Percentiles rank a stretch among this genome's conserved stretches.
phyloP scores from a whole-genome alignment of 2,329 filamentous ascomycete species.

The Thielaviopsis ethacetica region DNA sequence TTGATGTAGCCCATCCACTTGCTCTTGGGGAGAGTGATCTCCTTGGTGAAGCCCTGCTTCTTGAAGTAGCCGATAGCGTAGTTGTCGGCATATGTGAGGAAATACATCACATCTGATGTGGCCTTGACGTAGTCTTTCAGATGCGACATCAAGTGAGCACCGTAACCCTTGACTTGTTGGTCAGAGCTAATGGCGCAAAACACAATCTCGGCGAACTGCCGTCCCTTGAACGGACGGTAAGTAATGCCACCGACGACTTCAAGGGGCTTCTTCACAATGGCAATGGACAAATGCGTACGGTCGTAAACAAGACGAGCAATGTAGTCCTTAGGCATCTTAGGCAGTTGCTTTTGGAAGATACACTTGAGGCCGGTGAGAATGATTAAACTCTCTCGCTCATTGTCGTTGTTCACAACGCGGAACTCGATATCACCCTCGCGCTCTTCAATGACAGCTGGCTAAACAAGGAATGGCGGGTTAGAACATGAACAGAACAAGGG shows the following conservation, averaged over 20 bases:
- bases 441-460: constrained; percentile 86
- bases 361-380: constrained; percentile 92
- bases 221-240: constrained; percentile 82
- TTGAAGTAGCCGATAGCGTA: constrained; percentile 99
- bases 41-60: constrained; percentile 97
- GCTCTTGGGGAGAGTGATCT: constrained; percentile 78
- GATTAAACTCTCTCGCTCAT: constrained; percentile 71
- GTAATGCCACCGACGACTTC: constrained; percentile 96
- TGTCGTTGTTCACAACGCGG: constrained; percentile 94
- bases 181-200: constrained; percentile 97
- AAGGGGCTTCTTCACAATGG: constrained; percentile 90
- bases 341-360: constrained; percentile 95
- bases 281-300: constrained; percentile 86
- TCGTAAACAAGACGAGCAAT: constrained; percentile 96
- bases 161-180: constrained; percentile 97
- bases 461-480: constrained; percentile 13
- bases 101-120: constrained; percentile 94
- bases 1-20: constrained; percentile 99
- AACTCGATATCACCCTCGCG: constrained; percentile 91
- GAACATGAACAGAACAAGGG: constrained; percentile 9
- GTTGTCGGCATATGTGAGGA: constrained; percentile 95
- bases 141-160: constrained; percentile 94
- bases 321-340: constrained; percentile 99
- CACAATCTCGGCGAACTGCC: constrained; percentile 92
- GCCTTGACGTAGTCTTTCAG: constrained; percentile 97